Percentiles rank a stretch among this genome's conserved stretches.
Evolutionary conservation across 2,329 filamentous ascomycete species (phyloP).

Genomic region (Trichoderma sp.): DNA sequence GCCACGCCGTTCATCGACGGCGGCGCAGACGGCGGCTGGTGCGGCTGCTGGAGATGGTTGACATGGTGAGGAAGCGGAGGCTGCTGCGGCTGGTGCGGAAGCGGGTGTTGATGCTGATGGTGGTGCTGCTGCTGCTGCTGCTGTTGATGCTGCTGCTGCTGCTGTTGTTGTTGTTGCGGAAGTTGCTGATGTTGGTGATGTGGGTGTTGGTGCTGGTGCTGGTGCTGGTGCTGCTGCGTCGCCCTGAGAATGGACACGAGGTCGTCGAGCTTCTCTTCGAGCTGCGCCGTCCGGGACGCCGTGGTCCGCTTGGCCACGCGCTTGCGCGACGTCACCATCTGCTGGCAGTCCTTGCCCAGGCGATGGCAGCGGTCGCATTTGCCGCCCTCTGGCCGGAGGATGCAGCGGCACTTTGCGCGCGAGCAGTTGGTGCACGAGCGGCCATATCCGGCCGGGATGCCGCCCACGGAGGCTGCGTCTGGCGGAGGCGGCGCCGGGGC

Average conservation of each 20-base stretch:
- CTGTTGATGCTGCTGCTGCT: not conserved
- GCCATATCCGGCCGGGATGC: conserved; percentile 46
- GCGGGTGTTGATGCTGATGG: not conserved
- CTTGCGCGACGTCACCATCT: conserved; percentile 47
- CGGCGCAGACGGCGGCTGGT: conserved; percentile 28
- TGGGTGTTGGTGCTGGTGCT: too few species aligned
- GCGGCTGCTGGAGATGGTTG: not conserved
- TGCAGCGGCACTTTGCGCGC: conserved; percentile 53
- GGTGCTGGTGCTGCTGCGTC: conserved; percentile 34
- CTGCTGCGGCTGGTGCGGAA: conserved; percentile 17
- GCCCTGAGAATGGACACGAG: conserved; percentile 50
- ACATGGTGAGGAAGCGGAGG: conserved; percentile 26
- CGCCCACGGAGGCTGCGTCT: conserved; percentile 26
- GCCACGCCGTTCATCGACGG: conserved; percentile 21
- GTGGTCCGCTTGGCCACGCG: conserved; percentile 41
- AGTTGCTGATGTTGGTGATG: conserved; percentile 11
- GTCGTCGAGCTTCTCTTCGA: conserved; percentile 55
- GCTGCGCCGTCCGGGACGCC: conserved; percentile 46
- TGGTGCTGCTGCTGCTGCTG: not conserved
- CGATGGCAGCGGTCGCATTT: conserved; percentile 49
- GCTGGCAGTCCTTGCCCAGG: conserved; percentile 51
- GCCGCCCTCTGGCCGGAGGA: conserved; percentile 41
- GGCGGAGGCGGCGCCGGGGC: conserved; percentile 23
- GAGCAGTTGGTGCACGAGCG: conserved; percentile 52
- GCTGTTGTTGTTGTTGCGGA: conserved; percentile 5